These are phyloP conservation scores for Colletotrichum truncatum DNA, from an alignment of 2,329 filamentous ascomycete species.

Conservation along the genomic window DNA sequence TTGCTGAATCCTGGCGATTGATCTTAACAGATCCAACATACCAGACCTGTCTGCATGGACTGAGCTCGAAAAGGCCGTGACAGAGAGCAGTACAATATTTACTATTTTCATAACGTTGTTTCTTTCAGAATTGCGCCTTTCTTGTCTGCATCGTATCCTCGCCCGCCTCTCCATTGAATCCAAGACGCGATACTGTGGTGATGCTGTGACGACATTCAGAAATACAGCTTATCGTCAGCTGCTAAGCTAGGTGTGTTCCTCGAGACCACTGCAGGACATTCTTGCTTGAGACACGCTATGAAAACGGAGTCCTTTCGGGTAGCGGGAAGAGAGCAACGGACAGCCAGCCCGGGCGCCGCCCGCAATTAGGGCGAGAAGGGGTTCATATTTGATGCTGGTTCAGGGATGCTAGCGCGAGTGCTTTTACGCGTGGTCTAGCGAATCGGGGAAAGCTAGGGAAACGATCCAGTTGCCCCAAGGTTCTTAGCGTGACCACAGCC, in stretches of 20 bases:
- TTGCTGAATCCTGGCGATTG: not conserved
- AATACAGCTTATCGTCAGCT: not conserved
- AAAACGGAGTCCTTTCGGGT: not conserved
- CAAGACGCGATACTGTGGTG: not conserved
- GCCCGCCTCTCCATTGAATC: not conserved
- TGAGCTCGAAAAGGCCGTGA: not conserved
- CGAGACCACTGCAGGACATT: not conserved
- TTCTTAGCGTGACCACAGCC: not conserved
- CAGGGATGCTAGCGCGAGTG: not conserved
- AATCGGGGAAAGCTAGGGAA: not conserved
- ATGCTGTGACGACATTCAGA: not conserved
- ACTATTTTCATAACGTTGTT: not conserved
- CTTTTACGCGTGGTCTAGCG: not conserved
- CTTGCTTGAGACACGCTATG: not conserved
- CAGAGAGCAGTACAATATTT: conserved; percentile 3
- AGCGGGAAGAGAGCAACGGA: not conserved
- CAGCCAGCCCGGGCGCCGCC: not conserved
- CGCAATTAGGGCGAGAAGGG: not conserved
- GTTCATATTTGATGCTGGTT: conserved; percentile 16
- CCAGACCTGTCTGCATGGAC: not conserved
- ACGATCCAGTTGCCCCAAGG: not conserved
- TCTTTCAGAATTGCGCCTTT: not conserved
- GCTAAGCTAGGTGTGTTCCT: not conserved
- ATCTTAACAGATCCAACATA: not conserved
- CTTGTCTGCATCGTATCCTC: not conserved